Evolutionary conservation across 805 yeast genomes (phyloP), one percentile per base, ranked within the genome.

Genomic region (Myxozyma udenii): DNA sequence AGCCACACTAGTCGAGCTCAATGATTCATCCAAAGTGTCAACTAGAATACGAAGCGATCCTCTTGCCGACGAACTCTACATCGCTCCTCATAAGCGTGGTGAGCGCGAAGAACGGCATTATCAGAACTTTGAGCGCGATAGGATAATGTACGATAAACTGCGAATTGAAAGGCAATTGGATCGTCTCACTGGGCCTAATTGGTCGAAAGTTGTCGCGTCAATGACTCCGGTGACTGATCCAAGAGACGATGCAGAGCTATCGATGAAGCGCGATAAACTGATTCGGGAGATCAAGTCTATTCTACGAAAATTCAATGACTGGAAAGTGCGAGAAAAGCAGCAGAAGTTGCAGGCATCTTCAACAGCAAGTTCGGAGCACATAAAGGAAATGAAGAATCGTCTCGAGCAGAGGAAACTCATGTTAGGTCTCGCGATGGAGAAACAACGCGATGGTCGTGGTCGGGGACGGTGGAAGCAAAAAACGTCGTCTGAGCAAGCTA

Each of bases 21-120:
- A 22, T 12, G 48, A 22, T 11, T 36, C 49, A 14, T 37, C 48
- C 12, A 26, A 41, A 11, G 36, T 38, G n/a, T 26, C 46, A 6
- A 54, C 50, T 6, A 44, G 58, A 21, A 24, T 38, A 4, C 40
- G 39, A 9, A n/a, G 40, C 5, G 58, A 54, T 30, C 58, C 57
- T 26, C 51, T 55, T 2, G 14, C 51, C 4, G 59, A 55, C 44
- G 30, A 26, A 4, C 14, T 5, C 14, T 53, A 24, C 42, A 33
- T 26, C 9, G 44, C 30, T 5, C 18, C 42, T 5, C 51, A 46
- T 22, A 39, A 42, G 9, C 42, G 51, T 23, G 43, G 50, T 22
- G 58, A 55, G 43, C 58, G 60, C n/a, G 51, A 53, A 37, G 60
- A 55, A 21, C 41, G 43, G 11, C 60, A 47, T 26, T 40, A 43